These are phyloP conservation scores for Colletotrichum navitas DNA, from an alignment of 2,329 filamentous ascomycete genomes.

Conservation along the genomic window DNA sequence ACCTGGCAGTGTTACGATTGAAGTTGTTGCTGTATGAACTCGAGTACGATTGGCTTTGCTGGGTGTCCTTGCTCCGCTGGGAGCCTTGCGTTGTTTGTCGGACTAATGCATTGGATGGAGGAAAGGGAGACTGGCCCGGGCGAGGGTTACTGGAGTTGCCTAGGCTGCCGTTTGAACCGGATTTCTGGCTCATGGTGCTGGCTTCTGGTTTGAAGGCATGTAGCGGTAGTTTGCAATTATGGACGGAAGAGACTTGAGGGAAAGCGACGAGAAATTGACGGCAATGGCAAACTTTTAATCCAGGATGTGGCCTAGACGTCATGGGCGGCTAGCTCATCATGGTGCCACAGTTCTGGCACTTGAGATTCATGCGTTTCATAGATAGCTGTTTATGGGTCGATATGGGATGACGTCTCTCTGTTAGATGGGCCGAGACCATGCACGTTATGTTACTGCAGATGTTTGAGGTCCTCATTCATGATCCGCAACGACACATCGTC, in stretches of 20 bases:
- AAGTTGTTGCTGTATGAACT: constrained; percentile 41
- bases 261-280: no score
- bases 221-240: background rate
- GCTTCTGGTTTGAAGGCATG: background rate
- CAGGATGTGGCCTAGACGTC: no score
- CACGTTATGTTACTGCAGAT: constrained; percentile 24
- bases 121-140: constrained; percentile 39
- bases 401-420: background rate
- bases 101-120: constrained; percentile 17
- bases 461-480: constrained; percentile 30
- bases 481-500: constrained; percentile 18
- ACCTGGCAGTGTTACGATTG: constrained; percentile 30
- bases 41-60: constrained; percentile 19
- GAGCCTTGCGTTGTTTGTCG: constrained; percentile 4
- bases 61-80: constrained; percentile 14
- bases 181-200: constrained; percentile 21
- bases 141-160: constrained; percentile 38
- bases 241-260: no score
- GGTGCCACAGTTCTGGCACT: constrained; percentile 19
- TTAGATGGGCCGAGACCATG: constrained; percentile 14
- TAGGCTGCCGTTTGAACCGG: constrained; percentile 8
- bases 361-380: constrained; percentile 22
- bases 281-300: background rate
- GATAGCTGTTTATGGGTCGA: background rate
- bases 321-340: background rate